Conservation (phyloP, 768 basidiomycete species). For the Agaricus sinodeliciosus region DNA sequence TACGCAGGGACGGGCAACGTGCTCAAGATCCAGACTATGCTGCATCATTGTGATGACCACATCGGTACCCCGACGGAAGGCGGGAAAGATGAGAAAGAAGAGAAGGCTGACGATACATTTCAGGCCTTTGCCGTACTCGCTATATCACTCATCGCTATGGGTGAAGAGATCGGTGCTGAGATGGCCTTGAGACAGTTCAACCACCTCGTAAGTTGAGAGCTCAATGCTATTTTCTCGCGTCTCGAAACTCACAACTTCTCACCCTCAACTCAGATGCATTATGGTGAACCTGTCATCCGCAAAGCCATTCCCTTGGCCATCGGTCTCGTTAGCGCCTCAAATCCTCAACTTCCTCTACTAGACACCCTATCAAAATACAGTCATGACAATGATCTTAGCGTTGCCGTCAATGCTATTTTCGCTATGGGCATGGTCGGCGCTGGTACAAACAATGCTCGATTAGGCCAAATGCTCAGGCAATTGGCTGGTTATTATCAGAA, state of each 20-base stretch:
- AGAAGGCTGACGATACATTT: conserved; percentile 74
- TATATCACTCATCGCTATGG: conserved; percentile 94
- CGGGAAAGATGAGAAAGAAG: conserved; percentile 38
- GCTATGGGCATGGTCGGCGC: conserved; percentile 98
- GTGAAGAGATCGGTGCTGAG: conserved; percentile 95
- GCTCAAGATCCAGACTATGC: conserved; percentile 83
- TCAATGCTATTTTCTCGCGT: not conserved
- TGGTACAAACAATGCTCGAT: conserved; percentile 96
- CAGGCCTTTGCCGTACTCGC: conserved; percentile 92
- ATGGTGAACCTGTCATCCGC: conserved; percentile 89
- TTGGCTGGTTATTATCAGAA: conserved; percentile 98
- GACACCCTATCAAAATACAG: conserved; percentile 98
- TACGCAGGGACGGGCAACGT: conserved; percentile 96
- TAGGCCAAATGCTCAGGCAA: conserved; percentile 96
- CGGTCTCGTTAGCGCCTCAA: conserved; percentile 90
- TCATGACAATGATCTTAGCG: conserved; percentile 96
- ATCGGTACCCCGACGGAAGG: conserved; percentile 46
- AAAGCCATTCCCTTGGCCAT: conserved; percentile 93
- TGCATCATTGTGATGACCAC: conserved; percentile 93
- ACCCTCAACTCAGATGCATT: conserved; percentile 78
- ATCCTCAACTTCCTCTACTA: conserved; percentile 89
- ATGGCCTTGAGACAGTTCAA: conserved; percentile 98
- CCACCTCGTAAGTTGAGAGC: conserved; percentile 63
- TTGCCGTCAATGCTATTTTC: conserved; percentile 95
- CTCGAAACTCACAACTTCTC: not conserved